Conservation (phyloP, 2,329 filamentous ascomycete species). For the Colletotrichum horii region DNA sequence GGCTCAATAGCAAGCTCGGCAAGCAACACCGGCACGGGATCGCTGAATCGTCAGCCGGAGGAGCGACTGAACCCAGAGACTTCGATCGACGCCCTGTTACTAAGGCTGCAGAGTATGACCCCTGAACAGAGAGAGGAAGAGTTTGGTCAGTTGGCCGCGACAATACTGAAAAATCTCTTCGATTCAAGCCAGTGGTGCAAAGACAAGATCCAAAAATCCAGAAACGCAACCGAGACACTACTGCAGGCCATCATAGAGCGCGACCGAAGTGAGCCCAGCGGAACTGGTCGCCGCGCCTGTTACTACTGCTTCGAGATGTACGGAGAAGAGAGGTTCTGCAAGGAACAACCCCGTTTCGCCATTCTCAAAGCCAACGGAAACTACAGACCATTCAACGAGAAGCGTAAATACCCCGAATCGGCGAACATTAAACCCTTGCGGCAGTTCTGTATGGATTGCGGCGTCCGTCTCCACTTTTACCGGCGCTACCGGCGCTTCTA, state of each 20-base stretch:
- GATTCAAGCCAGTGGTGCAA: neutral
- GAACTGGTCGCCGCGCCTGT: neutral
- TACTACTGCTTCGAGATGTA: neutral
- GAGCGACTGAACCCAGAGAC: rapidly evolving
- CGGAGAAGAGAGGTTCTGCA: neutral
- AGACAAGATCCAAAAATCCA: neutral
- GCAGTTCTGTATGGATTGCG: neutral
- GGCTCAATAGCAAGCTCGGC: neutral
- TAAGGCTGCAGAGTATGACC: neutral
- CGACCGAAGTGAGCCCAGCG: neutral
- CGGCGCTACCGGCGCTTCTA: neutral
- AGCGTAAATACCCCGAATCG: neutral
- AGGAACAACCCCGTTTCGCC: neutral
- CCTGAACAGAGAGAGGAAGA: neutral
- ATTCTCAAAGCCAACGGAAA: neutral
- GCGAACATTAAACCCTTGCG: neutral
- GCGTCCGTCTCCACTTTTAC: neutral
- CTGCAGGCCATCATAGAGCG: neutral
- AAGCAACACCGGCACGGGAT: neutral
- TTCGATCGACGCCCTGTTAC: neutral
- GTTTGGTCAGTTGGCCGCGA: neutral
- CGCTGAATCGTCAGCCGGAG: neutral
- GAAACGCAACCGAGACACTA: neutral
- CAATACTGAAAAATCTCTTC: neutral
- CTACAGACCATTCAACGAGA: neutral